Percentiles rank a stretch among this genome's conserved stretches.
Conservation (phyloP, 495 filamentous ascomycete genomes). For the Aeminium ludgeri region DNA sequence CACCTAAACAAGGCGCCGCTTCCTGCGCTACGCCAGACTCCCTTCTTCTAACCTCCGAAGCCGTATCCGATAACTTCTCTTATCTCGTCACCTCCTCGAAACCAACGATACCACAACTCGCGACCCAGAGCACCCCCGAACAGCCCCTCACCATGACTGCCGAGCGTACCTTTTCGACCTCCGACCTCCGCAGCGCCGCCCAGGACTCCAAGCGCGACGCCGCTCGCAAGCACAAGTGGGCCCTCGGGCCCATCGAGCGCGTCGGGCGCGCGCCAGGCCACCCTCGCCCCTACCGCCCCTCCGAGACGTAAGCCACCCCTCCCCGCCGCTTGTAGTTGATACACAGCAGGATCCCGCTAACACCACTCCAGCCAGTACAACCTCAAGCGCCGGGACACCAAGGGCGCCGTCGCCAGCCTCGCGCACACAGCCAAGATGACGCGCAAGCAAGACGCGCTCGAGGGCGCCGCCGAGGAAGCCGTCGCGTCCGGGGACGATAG, state of each 20-base stretch:
- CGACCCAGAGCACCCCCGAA: neutral
- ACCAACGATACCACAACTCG: neutral
- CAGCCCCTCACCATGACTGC: slow-evolving; percentile 19
- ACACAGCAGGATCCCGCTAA: neutral
- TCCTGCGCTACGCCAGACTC: no score
- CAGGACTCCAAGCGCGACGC: slow-evolving; percentile 28
- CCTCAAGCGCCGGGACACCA: slow-evolving; percentile 18
- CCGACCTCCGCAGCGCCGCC: slow-evolving; percentile 26
- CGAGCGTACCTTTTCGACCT: slow-evolving; percentile 24
- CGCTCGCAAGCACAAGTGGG: slow-evolving; percentile 40
- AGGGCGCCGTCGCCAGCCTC: slow-evolving; percentile 22
- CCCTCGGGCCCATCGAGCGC: slow-evolving; percentile 23
- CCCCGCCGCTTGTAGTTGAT: neutral
- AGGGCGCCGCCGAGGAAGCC: slow-evolving; percentile 3
- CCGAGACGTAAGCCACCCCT: slow-evolving; percentile 12
- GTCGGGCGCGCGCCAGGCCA: slow-evolving; percentile 8
- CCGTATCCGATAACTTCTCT: no score
- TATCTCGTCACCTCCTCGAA: no score
- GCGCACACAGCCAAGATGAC: slow-evolving; percentile 23
- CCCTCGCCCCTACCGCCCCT: slow-evolving; percentile 13
- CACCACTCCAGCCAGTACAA: slow-evolving; percentile 6
- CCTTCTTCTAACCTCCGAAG: no score
- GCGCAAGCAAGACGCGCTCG: slow-evolving; percentile 25
- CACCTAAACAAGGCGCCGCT: no score
- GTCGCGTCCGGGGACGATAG: slow-evolving; percentile 12